Conservation (phyloP, 192 early-diverging fungal genomes). For the Mortierella antarctica region DNA sequence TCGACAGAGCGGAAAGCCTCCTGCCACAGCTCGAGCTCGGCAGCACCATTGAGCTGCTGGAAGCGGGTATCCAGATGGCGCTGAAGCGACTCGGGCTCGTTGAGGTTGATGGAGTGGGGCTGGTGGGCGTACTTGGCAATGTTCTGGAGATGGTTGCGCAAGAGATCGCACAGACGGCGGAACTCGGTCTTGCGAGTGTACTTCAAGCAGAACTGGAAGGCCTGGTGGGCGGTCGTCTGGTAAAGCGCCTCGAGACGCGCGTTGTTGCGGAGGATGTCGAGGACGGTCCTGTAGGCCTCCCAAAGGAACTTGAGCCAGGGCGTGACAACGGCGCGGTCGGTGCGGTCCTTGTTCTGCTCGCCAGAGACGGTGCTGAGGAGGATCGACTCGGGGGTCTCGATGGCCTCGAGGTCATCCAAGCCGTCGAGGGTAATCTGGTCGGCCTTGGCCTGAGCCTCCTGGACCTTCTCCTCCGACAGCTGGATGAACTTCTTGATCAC, state of each 20-base stretch:
- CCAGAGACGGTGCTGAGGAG: conserved; percentile 95
- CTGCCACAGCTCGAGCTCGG: conserved; percentile 99
- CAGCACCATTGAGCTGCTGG: conserved; percentile 94
- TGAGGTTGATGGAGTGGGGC: conserved; percentile 92
- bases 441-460: conserved; percentile 91
- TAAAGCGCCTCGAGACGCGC: conserved; percentile 94
- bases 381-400: conserved; percentile 97
- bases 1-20: conserved; percentile 97
- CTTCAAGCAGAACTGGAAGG: conserved; percentile 95
- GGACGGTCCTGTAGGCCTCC: conserved; percentile 98
- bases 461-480: conserved; percentile 86
- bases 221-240: conserved; percentile 89
- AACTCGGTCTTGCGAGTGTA: conserved; percentile 99
- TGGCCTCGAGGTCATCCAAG: conserved; percentile 96
- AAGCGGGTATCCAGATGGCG: conserved; percentile 97
- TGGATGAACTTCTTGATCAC: conserved; percentile 92
- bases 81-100: conserved; percentile 96
- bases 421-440: conserved; percentile 86
- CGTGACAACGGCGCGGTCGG: conserved; percentile 97
- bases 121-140: conserved; percentile 94
- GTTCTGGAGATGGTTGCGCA: conserved; percentile 92
- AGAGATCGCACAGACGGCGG: conserved; percentile 96
- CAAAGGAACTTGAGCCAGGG: conserved; percentile 99
- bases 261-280: conserved; percentile 98
- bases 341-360: conserved; percentile 94